Evolutionary conservation across 768 basidiomycete species (phyloP).

Genomic region (Leccinum longicurvipes): DNA sequence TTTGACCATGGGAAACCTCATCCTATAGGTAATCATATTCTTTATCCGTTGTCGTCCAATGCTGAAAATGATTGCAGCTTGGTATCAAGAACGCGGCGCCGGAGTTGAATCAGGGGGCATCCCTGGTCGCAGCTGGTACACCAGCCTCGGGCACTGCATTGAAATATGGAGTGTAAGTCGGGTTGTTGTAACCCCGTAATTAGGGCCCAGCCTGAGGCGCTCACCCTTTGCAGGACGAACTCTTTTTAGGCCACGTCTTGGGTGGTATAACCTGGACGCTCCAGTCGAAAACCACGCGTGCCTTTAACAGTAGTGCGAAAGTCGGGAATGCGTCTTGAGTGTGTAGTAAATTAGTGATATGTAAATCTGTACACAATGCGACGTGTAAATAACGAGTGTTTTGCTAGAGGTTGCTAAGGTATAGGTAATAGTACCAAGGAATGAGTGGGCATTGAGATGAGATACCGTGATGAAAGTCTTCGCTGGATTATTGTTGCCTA

Average conservation of each 20-base stretch:
- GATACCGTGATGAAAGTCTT: constrained; percentile 8
- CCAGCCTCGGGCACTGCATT: constrained; percentile 73
- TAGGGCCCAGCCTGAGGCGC: not conserved
- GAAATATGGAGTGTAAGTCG: constrained; percentile 69
- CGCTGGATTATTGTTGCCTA: constrained; percentile 49
- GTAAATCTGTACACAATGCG: constrained; percentile 27
- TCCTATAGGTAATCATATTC: constrained; percentile 56
- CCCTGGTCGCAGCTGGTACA: constrained; percentile 81
- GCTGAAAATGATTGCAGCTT: constrained; percentile 47
- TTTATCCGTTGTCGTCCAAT: not conserved
- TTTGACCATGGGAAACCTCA: constrained; percentile 73
- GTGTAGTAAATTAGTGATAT: constrained; percentile 20
- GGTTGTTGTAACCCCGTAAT: not conserved
- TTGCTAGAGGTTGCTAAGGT: constrained; percentile 15
- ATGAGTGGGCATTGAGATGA: constrained; percentile 8
- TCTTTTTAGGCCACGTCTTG: constrained; percentile 70
- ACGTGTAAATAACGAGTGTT: constrained; percentile 26
- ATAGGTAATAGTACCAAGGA: constrained; percentile 11
- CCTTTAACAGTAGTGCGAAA: constrained; percentile 55
- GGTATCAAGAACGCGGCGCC: constrained; percentile 77
- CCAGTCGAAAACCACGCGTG: constrained; percentile 65
- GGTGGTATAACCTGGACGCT: constrained; percentile 75
- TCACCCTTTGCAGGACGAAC: constrained; percentile 46
- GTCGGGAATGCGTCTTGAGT: constrained; percentile 48
- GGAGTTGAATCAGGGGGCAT: constrained; percentile 48